Evolutionary conservation across 164 flowering plant genomes (phyloP).

Genomic region (Chloranthus sessilifolius): DNA sequence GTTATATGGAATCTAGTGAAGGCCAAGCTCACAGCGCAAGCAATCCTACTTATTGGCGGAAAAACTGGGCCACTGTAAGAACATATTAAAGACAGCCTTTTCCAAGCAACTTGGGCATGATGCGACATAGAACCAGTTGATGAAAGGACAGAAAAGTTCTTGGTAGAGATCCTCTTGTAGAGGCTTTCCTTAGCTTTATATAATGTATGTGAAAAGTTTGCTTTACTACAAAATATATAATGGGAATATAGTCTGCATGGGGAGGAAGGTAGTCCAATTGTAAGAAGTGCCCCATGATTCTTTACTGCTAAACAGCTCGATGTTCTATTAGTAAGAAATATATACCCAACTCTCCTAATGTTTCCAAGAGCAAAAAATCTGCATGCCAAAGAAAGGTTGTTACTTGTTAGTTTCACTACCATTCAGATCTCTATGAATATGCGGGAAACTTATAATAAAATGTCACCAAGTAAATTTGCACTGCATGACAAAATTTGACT

Average conservation of each 20-base stretch:
- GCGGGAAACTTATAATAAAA: too few species aligned
- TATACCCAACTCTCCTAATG: slow-evolving; percentile 29
- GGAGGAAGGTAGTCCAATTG: slow-evolving; percentile 20
- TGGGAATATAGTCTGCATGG: slow-evolving; percentile 23
- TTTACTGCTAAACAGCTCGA: slow-evolving; percentile 20
- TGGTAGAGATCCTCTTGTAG: slow-evolving; percentile 11
- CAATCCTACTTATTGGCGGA: slow-evolving; percentile 38
- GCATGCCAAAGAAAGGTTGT: slow-evolving; percentile 10
- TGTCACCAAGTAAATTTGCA: too few species aligned
- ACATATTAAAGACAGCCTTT: slow-evolving; percentile 29
- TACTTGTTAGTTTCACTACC: too few species aligned
- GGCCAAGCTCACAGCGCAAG: slow-evolving; percentile 67
- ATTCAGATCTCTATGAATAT: too few species aligned
- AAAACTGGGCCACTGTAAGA: slow-evolving; percentile 20
- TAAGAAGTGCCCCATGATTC: slow-evolving; percentile 22
- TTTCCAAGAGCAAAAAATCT: slow-evolving; percentile 36
- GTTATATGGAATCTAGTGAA: slow-evolving; percentile 46
- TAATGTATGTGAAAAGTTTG: slow-evolving; percentile 16
- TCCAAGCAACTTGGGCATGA: slow-evolving; percentile 60
- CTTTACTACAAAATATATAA: slow-evolving; percentile 18
- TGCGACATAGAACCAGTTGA: slow-evolving; percentile 28
- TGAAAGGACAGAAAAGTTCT: slow-evolving; percentile 25
- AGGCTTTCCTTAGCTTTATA: slow-evolving; percentile 9
- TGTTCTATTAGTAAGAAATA: slow-evolving; percentile 13
- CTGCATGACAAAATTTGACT: too few species aligned